Evolutionary conservation across 2,329 filamentous ascomycete genomes (phyloP), one percentile per base, ranked within the genome.

Genomic region (Alternaria atra): DNA sequence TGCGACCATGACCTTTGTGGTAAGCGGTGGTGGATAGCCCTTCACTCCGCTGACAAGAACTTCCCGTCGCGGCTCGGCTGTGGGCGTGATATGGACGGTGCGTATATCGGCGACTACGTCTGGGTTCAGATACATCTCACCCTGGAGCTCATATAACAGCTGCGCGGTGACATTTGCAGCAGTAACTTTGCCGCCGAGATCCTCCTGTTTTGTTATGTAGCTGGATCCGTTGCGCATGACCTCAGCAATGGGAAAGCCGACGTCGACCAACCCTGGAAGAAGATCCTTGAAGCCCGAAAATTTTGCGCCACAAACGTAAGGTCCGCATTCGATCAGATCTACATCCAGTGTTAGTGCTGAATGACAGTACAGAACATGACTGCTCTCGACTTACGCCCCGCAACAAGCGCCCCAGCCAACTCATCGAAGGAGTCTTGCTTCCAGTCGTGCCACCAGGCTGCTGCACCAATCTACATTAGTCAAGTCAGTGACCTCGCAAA

Each of bases 361-460:
- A 32, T 10, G 30, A 32, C 8, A 32, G 30, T 10, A 32, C 30
- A 32, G 8, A 32, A 32, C 30, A 32, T 32, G 30, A 10, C 9
- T 32, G 30, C 30, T 32, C 30, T 32, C 30, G 8, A 32, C 30
- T 10, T 32, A 32, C 30, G 30, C 10, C 30, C 82, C 84, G 83
- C 83, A 2, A 86, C 67, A 0, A 86, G 68, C 0, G 83, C 74
- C 0, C 82, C 82, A 0, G 85, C 84, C 3, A 87, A 72, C 23
- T 74, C 63, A 57, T 86, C 80, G 13, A 80, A 83, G 30, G 82
- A 77, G 0, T 74, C 77, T 13, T 81, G 76, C 0, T 63, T 60
- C 85, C 84, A 87, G 8, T 77, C 71, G 52, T 86, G 80, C 80
- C 84, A 86, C 77, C 80, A 87, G 52, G 80, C 80, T 0, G 84